Base-by-base conservation (phyloP, 2,329 filamentous ascomycete genomes). In the Colletotrichum simmondsii region DNA sequence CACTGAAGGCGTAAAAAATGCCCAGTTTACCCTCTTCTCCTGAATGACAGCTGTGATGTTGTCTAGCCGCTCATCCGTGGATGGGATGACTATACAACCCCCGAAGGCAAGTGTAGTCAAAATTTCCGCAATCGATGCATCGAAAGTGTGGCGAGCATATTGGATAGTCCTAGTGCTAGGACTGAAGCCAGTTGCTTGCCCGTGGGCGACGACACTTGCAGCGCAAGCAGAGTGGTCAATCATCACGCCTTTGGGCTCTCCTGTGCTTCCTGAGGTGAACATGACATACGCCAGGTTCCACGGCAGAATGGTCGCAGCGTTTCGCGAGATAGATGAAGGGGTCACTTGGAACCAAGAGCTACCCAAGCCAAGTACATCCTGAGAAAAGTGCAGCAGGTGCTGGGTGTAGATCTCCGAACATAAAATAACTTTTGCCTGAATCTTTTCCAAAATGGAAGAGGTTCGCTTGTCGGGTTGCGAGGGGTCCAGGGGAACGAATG, bases 21-120 rank as follows among this genome's bases (percentile, higher is more conserved):
- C 86, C 83, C 85, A 87, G 59, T 85, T 88, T 24, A 86, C 86
- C 14, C 85, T 79, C 82, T 88, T 87, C 1, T 84, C 79, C 6
- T 83, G 82, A 28, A 92, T 87, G 1, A 84, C 85, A 3, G 83
- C 85, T 1, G 83, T 79, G 5, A 91, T 80, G 71, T 90, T 85
- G 70, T 87, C 84, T 54, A 87, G 77, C n/a, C 87, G 80, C 68
- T 90, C 86, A 10, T 84, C 78, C 1, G 86, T 81, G 11, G 86
- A 85, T 0, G 91, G 89, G 1, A 92, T 83, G 68, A 90, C 92
- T 10, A 92, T 83, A 67, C 88, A 91, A 0, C 88, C 90, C n/a
- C 91, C 91, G 37, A 85, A 81, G 12, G 87, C 82, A 5, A 92
- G 80, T 0, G 88, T 85, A 0, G 85, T 84, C 14, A 90, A 80